Percentiles rank a stretch among this genome's conserved stretches.
These are phyloP conservation scores for Linanthus parryae DNA, from an alignment of 148 eudicot genomes.

Conservation along the genomic window DNA sequence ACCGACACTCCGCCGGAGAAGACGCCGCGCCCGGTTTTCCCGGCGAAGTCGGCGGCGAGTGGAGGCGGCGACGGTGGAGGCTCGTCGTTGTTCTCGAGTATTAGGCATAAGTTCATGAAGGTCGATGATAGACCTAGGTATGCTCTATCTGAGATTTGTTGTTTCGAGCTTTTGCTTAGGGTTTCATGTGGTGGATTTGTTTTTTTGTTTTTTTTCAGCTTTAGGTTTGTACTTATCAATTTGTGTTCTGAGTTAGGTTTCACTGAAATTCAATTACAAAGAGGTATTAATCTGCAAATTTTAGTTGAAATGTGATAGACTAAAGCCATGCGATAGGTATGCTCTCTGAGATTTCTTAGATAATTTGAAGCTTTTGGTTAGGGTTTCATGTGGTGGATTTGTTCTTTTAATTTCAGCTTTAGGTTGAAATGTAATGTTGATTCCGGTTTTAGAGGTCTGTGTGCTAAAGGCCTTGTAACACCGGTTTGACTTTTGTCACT, in stretches of 20 bases:
- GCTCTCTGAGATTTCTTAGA: slow-evolving; percentile 26
- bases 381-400: background rate
- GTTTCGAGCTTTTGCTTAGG: background rate
- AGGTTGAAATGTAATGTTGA: too few species aligned
- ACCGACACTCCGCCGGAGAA: slow-evolving; percentile 95
- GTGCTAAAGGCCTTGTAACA: too few species aligned
- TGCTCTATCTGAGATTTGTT: slow-evolving; percentile 22
- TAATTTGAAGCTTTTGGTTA: background rate
- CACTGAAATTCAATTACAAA: background rate
- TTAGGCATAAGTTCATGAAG: slow-evolving; percentile 70
- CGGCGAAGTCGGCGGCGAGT: slow-evolving; percentile 28
- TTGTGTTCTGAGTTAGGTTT: background rate
- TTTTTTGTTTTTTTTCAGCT: background rate
- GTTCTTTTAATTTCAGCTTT: background rate
- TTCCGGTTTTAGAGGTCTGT: too few species aligned
- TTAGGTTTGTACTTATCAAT: background rate
- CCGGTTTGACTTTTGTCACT: too few species aligned
- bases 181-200: background rate
- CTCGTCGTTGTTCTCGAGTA: slow-evolving; percentile 48
- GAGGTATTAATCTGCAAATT: background rate
- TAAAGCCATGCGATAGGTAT: slow-evolving; percentile 1
- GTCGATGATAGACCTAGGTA: slow-evolving; percentile 18
- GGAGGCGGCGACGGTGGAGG: slow-evolving; percentile 17
- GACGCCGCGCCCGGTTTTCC: slow-evolving; percentile 45
- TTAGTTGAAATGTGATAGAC: background rate